phyloP scores from a whole-genome alignment of 192 early-diverging fungal genomes.

The Linderina pennispora region DNA sequence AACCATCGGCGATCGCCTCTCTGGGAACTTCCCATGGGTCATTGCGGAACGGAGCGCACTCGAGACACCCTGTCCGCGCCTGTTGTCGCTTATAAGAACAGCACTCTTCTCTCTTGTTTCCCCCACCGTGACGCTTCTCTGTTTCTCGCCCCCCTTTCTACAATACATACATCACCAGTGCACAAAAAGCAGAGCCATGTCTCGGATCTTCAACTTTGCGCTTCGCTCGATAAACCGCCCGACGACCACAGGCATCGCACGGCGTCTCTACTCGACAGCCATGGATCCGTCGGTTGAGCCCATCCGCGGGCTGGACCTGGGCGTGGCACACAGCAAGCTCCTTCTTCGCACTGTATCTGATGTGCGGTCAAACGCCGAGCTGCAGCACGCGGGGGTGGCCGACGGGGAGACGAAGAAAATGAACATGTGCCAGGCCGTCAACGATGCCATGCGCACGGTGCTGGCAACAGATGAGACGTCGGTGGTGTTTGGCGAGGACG shows the following conservation, averaged over 20 bases:
- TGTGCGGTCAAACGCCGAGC: constrained; percentile 63
- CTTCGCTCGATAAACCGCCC: neutral
- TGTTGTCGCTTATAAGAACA: no score
- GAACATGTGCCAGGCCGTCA: constrained; percentile 92
- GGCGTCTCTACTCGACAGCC: neutral
- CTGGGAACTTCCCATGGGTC: no score
- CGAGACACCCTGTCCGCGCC: no score
- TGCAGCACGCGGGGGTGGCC: constrained; percentile 51
- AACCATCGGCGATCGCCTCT: no score
- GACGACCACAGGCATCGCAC: neutral
- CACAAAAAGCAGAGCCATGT: neutral
- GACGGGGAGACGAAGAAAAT: constrained; percentile 61
- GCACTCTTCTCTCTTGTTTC: no score
- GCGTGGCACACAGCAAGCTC: constrained; percentile 73
- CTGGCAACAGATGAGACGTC: constrained; percentile 83
- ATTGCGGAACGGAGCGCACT: no score
- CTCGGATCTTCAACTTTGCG: neutral
- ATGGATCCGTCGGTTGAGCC: constrained; percentile 40
- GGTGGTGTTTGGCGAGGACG: constrained; percentile 96
- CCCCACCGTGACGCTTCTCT: no score
- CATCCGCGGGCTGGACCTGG: constrained; percentile 75
- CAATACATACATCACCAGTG: neutral
- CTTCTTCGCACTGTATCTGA: constrained; percentile 69
- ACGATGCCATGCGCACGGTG: constrained; percentile 88
- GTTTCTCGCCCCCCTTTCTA: neutral